A percentile compares a stretch with the other conserved stretches of the same genome.
Evolutionary conservation across 495 filamentous ascomycete genomes (phyloP).

Genomic region (Penicillium nucicola): DNA sequence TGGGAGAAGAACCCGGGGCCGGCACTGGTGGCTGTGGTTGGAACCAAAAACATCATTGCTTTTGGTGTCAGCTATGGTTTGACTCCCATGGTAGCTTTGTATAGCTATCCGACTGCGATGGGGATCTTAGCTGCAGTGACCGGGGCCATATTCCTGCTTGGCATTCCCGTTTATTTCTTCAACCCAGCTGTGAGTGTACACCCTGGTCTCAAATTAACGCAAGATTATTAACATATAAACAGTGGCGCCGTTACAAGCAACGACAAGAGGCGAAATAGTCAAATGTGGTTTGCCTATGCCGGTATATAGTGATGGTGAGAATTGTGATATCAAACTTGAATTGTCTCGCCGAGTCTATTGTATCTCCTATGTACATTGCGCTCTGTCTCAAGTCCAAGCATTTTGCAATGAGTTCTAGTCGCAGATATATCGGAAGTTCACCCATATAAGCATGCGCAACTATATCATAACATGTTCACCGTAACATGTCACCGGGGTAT

Average conservation of each 20-base stretch:
- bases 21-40: conserved; percentile 37
- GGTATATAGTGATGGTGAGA: too few species aligned
- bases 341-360: too few species aligned
- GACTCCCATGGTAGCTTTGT: conserved; percentile 26
- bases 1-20: conserved; percentile 40
- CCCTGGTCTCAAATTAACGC: background rate
- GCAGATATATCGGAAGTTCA: too few species aligned
- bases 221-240: background rate
- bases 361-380: too few species aligned
- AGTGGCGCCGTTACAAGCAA: conserved; percentile 19
- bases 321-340: too few species aligned
- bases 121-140: conserved; percentile 28
- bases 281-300: background rate
- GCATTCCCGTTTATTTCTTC: conserved; percentile 32
- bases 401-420: too few species aligned
- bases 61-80: conserved; percentile 37
- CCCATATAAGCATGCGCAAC: too few species aligned
- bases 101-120: conserved; percentile 27
- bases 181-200: conserved; percentile 24
- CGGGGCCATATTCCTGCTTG: conserved; percentile 25
- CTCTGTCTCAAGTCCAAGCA: too few species aligned
- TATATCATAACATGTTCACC: too few species aligned
- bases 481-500: too few species aligned
- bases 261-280: background rate
- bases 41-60: conserved; percentile 36